Conservation (phyloP, 768 basidiomycete genomes). For the Lenzites betulinus region DNA sequence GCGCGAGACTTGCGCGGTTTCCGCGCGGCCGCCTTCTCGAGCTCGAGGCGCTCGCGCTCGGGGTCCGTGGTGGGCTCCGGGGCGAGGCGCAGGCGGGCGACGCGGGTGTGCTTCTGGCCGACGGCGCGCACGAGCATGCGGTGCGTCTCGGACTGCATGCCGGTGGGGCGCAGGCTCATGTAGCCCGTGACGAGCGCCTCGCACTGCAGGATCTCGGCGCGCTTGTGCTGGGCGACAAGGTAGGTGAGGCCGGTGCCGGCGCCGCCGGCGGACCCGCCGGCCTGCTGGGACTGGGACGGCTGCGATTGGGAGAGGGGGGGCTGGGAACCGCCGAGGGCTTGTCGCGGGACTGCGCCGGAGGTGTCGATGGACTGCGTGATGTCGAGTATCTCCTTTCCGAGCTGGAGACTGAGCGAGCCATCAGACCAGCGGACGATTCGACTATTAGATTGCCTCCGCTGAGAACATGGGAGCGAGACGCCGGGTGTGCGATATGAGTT, state of each 20-base stretch:
- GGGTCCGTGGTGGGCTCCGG: slow-evolving; percentile 78
- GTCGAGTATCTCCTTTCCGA: slow-evolving; percentile 95
- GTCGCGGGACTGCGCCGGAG: slow-evolving; percentile 65
- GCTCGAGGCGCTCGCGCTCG: slow-evolving; percentile 69
- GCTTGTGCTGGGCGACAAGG: slow-evolving; percentile 87
- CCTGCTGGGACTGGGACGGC: slow-evolving; percentile 31
- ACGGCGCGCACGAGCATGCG: slow-evolving; percentile 86
- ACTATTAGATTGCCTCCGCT: slow-evolving; percentile 88
- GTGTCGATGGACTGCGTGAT: slow-evolving; percentile 79
- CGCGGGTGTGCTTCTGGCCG: slow-evolving; percentile 81
- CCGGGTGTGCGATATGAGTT: not conserved
- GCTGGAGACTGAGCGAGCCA: slow-evolving; percentile 83
- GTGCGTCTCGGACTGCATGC: slow-evolving; percentile 90
- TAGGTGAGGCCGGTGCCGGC: slow-evolving; percentile 77
- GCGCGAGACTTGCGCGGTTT: slow-evolving; percentile 58
- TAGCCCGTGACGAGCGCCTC: slow-evolving; percentile 83
- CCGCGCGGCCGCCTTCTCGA: slow-evolving; percentile 62
- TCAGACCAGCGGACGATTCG: slow-evolving; percentile 96
- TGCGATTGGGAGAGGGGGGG: slow-evolving; percentile 37
- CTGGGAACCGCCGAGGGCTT: slow-evolving; percentile 50
- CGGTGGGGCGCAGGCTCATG: slow-evolving; percentile 82
- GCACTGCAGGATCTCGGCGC: slow-evolving; percentile 82
- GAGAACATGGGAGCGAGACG: not conserved
- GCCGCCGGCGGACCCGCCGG: slow-evolving; percentile 19
- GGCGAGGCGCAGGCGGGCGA: slow-evolving; percentile 76